A percentile compares a stretch with the other conserved stretches of the same genome.
Conservation (phyloP, 805 yeast species). For the Schizosaccharomyces pombe region DNA sequence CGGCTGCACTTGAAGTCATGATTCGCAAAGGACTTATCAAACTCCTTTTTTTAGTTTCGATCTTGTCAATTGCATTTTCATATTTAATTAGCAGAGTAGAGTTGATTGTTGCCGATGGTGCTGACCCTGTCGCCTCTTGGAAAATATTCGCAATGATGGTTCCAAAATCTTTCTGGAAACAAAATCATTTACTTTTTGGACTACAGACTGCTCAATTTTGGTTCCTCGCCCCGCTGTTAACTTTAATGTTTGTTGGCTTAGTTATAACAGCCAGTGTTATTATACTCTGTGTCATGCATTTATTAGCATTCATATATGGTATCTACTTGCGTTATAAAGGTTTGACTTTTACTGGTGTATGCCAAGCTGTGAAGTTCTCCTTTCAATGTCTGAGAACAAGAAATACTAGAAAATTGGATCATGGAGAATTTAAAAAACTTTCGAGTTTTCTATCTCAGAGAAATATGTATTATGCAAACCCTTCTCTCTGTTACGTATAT, state of each 20-base stretch:
- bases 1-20: conserved; percentile 20
- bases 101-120: not conserved
- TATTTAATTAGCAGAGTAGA: not conserved
- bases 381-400: too few species aligned
- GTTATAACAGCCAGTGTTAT: conserved; percentile 14
- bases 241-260: conserved; percentile 24
- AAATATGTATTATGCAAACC: not conserved
- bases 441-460: not conserved
- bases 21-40: not conserved
- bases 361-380: too few species aligned
- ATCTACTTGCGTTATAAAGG: not conserved
- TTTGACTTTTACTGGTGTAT: too few species aligned
- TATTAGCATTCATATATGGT: not conserved
- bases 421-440: not conserved
- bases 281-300: not conserved
- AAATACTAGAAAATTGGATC: not conserved
- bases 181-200: not conserved
- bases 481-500: not conserved
- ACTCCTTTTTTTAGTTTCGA: not conserved
- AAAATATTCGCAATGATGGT: not conserved
- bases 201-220: conserved; percentile 17
- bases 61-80: not conserved
- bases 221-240: conserved; percentile 36
- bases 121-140: not conserved
- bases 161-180: conserved; percentile 1